Evolutionary conservation across 768 basidiomycete species (phyloP).

Genomic region (Pisolithus marmoratus): DNA sequence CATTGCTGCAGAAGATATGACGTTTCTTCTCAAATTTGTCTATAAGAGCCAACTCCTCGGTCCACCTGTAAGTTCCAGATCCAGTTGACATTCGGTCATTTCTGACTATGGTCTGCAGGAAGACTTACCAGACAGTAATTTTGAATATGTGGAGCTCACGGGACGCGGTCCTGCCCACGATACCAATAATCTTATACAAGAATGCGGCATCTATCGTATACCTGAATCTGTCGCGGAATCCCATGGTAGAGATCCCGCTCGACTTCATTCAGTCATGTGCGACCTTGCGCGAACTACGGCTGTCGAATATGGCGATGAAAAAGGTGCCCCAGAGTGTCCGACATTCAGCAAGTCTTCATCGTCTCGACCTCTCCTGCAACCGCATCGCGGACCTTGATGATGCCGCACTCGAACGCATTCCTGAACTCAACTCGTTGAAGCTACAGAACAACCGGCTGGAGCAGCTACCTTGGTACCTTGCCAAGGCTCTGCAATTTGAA

Average conservation of each 20-base stretch:
- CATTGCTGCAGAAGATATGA: conserved; percentile 71
- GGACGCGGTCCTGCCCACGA: conserved; percentile 75
- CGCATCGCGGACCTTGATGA: conserved; percentile 86
- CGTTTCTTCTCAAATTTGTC: conserved; percentile 84
- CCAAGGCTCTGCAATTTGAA: conserved; percentile 64
- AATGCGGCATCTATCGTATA: conserved; percentile 79
- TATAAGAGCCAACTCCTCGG: conserved; percentile 76
- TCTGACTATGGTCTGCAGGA: conserved; percentile 30
- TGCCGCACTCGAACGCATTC: conserved; percentile 73
- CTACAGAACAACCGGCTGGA: conserved; percentile 92
- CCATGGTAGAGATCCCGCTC: conserved; percentile 92
- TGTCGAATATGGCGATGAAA: conserved; percentile 93
- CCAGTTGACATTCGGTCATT: neutral
- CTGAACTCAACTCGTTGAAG: conserved; percentile 59
- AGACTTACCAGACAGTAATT: conserved; percentile 62
- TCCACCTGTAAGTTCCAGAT: conserved; percentile 43
- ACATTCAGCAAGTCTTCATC: conserved; percentile 64
- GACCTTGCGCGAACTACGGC: conserved; percentile 74
- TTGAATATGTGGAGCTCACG: conserved; percentile 77
- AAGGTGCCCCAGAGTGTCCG: conserved; percentile 82
- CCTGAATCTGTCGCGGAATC: conserved; percentile 88
- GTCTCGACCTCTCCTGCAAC: conserved; percentile 88
- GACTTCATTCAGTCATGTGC: conserved; percentile 93
- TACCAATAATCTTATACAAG: conserved; percentile 81
- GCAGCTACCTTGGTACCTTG: conserved; percentile 80